Base-by-base conservation (phyloP, 192 early-diverging fungal species). In the Mortierella claussenii region DNA sequence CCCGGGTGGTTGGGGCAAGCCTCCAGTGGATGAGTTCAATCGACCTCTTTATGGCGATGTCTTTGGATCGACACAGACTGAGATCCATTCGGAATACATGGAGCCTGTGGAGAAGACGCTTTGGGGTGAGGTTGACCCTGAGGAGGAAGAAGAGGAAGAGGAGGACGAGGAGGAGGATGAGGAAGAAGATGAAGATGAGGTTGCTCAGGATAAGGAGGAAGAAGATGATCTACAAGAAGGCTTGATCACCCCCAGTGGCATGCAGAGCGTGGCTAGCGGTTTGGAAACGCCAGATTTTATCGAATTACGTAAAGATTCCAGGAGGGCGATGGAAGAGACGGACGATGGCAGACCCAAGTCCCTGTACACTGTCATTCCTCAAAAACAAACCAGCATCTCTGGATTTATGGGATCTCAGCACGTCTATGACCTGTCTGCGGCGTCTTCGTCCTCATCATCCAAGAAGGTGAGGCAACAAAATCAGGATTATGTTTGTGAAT, bases 41-140 rank as follows among this genome's bases (percentile, higher is more conserved):
- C 87, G 94, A 32, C 96, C 96, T 9, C 84, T 99, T 9, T 99
- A 96, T 63, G 97, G 97, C 9, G 95, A 99, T 78, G 96, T 99
- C 11, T 98, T 96, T 86, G 93, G 93, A 6, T 84, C 86, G 0
- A 58, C 83, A 18, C 79, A 89, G 65, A 70, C 80, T 50, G 76
- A 79, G 31, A 81, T 82, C 10, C 85, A 82, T 9, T 66, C 69
- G 31, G 91, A 92, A 65, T 89, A 89, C 54, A 54, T 91, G 26
- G 87, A 88, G 26, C 90, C 89, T 23, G 84, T 94, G 37, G 92
- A 94, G 40, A 74, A 85, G 28, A 89, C 83, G 45, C 81, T 90
- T 26, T 99, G 96, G 95, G 97, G 97, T 50, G 95, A 98, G 65
- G 80, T 98, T 26, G 96, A 96, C 56, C 51, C 83, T 21, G 83